These are phyloP conservation scores for Hypocreales sp. DNA, from an alignment of 2,329 filamentous ascomycete genomes.

Conservation along the genomic window DNA sequence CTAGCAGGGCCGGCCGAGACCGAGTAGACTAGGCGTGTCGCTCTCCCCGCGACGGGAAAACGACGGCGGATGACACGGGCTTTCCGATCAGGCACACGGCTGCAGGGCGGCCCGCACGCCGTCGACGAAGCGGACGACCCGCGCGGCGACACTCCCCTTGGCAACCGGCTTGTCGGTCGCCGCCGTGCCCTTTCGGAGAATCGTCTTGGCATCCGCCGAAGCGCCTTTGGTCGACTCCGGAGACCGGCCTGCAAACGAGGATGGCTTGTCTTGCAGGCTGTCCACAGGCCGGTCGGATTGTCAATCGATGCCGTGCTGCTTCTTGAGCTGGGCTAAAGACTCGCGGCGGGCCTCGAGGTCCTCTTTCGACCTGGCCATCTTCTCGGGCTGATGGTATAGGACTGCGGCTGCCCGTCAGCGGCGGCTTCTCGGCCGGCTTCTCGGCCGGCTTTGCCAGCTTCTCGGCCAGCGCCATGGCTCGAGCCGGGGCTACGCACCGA, in stretches of 20 bases:
- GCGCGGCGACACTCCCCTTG: constrained; percentile 20
- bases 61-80: too few relatives aligned
- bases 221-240: constrained; percentile 25
- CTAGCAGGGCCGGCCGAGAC: too few relatives aligned
- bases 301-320: constrained; percentile 98
- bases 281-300: constrained; percentile 57
- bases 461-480: constrained; percentile 1
- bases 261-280: constrained; percentile 25
- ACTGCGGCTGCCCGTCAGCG: constrained; percentile 20
- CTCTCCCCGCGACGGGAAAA: too few relatives aligned
- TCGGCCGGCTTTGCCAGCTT: too few relatives aligned
- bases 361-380: constrained; percentile 71
- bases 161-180: constrained; percentile 16
- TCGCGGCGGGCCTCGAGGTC: constrained; percentile 88
- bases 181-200: constrained; percentile 26
- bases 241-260: constrained; percentile 47
- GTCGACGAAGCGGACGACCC: constrained; percentile 26
- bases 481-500: constrained; percentile 45
- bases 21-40: too few relatives aligned
- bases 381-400: constrained; percentile 49
- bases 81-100: constrained; percentile 24
- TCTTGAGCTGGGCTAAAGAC: constrained; percentile 95
- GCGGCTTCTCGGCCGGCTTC: too few relatives aligned
- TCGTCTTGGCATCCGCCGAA: constrained; percentile 25
- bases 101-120: constrained; percentile 20